Base-by-base conservation (phyloP, 2,329 filamentous ascomycete species). In the Aspergillus candidus region DNA sequence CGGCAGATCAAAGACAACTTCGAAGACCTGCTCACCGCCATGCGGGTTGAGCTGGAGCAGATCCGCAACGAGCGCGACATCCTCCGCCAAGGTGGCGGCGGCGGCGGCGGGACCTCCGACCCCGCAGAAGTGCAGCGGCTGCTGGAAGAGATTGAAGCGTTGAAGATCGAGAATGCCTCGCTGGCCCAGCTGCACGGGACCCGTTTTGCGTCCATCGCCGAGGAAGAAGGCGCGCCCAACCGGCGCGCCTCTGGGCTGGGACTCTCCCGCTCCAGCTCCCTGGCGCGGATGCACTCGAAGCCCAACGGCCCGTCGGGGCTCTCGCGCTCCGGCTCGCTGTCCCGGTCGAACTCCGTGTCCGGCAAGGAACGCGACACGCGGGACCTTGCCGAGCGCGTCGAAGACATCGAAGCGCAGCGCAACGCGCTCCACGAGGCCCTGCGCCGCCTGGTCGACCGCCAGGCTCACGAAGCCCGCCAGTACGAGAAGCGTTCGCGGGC, bases 341-440 rank as follows among this genome's bases (percentile, higher is more conserved):
- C 79, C 7, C 73, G 84, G 49, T 84, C 84, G 6, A 68, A 71
- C 39, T 77, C 75, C 0, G 66, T 74, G 6, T 64, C 61, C 41
- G 63, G 56, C 72, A 83, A 72, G 43, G 72, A 72, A 60, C 64
- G 66, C 58, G 78, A 86, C 54, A 81, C 79, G 4, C 76, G 82
- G 43, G 86, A 91, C 10, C 68, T 90, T 12, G 80, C 83, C 2
- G 89, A 95, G 54, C 79, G 86, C 27, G 75, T 95, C 13, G 95
- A 94, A 66, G 91, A 97, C 53, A 83, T 96, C 10, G 91, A 97
- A 67, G 83, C 88, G 35, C 93, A 98, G 69, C 81, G 93, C 37
- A 91, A 98, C 66, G 90, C 91, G 1, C 75, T 98, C 6, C 93
- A 97, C 70, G 81, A 79, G 48, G 88, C 93, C 6, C 73, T 98